Evolutionary conservation across 2,329 filamentous ascomycete species (phyloP), one percentile per base, ranked within the genome.

Genomic region (Aspergillus floridensis): DNA sequence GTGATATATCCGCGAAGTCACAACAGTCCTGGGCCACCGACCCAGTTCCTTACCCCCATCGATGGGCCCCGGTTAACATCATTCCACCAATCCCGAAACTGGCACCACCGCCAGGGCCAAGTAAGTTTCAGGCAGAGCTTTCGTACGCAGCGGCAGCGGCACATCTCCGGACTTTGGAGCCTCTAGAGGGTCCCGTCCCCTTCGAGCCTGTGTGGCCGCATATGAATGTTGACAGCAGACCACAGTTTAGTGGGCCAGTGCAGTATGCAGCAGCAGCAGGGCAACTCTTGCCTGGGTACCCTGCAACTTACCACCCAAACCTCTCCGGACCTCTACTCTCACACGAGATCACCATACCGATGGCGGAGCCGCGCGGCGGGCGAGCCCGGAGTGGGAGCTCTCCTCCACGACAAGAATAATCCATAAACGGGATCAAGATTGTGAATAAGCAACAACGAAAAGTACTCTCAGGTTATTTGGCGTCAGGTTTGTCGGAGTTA

Each of bases 21-120:
- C 66, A 70, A 21, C 68, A 71, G 19, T 77, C 74, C 4, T 72
- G 73, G 70, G 67, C 70, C 14, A 76, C 76, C 6, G 76, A 77
- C 14, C 75, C 75, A 10, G 61, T 68, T 10, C 66, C 66, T 14
- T 70, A 69, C 32, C 66, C 70, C 5, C 63, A 69, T 5, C 63
- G 63, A 11, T 66, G 72, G 63, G 67, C 71, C 7, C 68, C 66
- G 7, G 48, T 62, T 7, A 44, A 19, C 38, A 19, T n/a, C 4
- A 56, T 61, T 31, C 47, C 56, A 1, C 68, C 70, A 2, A 21
- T 56, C 0, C 38, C 54, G 26, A 49, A 31, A 16, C 54, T 46
- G 4, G 48, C 44, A 2, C 56, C 54, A 50, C 57, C 44, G 2
- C 26, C 60, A 7, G 26, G 56, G 48, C 48, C 55, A 4, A 64